phyloP scores from a whole-genome alignment of 2,329 filamentous ascomycete genomes.

The Arthrobotrys entomopaga region DNA sequence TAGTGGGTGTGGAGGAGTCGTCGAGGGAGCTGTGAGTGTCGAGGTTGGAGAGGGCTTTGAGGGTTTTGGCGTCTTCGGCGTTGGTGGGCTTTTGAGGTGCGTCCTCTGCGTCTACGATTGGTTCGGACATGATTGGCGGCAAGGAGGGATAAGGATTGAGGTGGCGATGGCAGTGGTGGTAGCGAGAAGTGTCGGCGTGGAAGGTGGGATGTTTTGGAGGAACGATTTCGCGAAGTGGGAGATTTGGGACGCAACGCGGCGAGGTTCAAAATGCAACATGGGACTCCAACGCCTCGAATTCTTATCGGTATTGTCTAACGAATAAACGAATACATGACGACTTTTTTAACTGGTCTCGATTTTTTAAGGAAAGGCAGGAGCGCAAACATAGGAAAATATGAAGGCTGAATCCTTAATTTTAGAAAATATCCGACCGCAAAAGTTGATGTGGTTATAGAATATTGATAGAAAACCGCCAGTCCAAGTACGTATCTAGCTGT shows the following conservation, averaged over 20 bases:
- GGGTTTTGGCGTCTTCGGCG: constrained; percentile 57
- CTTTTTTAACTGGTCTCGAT: no score
- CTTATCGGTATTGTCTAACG: no score
- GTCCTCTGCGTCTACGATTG: constrained; percentile 45
- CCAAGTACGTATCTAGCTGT: no score
- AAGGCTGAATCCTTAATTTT: no score
- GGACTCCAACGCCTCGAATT: neutral
- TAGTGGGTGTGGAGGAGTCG: constrained; percentile 31
- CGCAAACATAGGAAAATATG: no score
- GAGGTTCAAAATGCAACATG: neutral
- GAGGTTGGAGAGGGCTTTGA: constrained; percentile 57
- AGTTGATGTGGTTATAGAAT: no score
- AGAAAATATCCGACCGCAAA: no score
- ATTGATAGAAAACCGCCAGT: no score
- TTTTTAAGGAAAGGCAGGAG: no score
- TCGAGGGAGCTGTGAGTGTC: constrained; percentile 49
- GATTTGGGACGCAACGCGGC: neutral
- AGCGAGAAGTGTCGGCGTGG: neutral
- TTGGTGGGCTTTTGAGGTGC: constrained; percentile 56
- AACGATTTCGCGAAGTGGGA: no score
- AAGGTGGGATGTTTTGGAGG: neutral
- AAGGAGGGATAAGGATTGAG: neutral
- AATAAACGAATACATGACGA: no score
- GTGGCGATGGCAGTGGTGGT: neutral
- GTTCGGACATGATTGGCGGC: constrained; percentile 36